Evolutionary conservation across 2,329 filamentous ascomycete species (phyloP), one percentile per base, ranked within the genome.

Genomic region (Aspergillus sp.): DNA sequence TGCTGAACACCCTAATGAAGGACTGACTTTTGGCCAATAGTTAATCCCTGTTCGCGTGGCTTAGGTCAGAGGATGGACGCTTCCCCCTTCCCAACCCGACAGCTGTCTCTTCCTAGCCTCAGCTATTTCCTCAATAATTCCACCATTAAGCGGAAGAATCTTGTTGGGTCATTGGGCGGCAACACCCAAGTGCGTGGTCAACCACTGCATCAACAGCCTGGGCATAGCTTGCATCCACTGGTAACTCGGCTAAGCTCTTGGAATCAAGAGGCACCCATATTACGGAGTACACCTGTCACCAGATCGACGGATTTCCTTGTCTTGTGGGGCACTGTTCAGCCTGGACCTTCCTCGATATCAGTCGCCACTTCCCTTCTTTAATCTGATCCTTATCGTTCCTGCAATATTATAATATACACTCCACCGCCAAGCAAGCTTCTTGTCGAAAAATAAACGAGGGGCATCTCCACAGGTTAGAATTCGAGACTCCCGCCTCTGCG

Each of bases 261-360:
- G 8, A 19, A 36, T 25, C 38, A 21, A 41, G 15, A 50, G 25
- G 47, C 15, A 50, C 47, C n/a, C 23, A 50, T 30, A 50, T 50
- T 50, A 50, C 41, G 41, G 41, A 17, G 41, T 44, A 19, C 55
- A 53, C 48, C 25, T 53, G 48, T 47, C 56, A 50, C 36, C 50
- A 32, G 23, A 38, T 53, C 48, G 21, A 44, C 44, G 15, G 10
- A 27, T 15, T 41, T 25, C 17, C 38, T 52, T 17, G 3, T 55
- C 49, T 47, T 32, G 52, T 52, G 52, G 47, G 58, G 51, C 47
- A 49, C 44, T 23, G n/a, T 32, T 30, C 47, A 30, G 47, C n/a
- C 47, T 50, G 47, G 47, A 50, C 47, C 47, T 50, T 50, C 47
- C 47, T 32, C 47, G 25, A 50, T 50, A 50, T 50, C 47, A 30